phyloP scores from a whole-genome alignment of 805 yeast genomes.

The Starmerella khaoyaiensis region DNA sequence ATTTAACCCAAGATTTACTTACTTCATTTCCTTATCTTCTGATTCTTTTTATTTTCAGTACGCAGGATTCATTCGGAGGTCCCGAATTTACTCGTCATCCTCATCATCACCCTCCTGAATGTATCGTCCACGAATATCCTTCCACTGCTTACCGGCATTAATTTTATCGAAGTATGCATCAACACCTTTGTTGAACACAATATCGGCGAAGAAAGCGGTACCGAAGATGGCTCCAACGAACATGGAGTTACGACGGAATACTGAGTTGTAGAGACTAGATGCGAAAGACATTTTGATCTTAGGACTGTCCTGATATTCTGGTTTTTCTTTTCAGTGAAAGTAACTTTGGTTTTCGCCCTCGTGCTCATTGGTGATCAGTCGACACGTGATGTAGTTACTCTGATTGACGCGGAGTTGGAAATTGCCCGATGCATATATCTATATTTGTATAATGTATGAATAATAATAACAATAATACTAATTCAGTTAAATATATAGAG shows the following conservation, averaged over 20 bases:
- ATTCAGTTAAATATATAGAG: slow-evolving; percentile 18
- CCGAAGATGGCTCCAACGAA: slow-evolving; percentile 73
- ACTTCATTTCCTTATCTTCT: no score
- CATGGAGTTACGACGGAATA: slow-evolving; percentile 83
- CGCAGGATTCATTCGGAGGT: background rate
- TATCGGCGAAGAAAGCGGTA: slow-evolving; percentile 65
- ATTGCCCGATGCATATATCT: no score
- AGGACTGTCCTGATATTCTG: background rate
- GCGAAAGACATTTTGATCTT: slow-evolving; percentile 26
- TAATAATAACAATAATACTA: slow-evolving; percentile 39
- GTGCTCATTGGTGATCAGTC: slow-evolving; percentile 19
- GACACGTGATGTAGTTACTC: no score
- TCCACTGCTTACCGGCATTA: slow-evolving; percentile 30
- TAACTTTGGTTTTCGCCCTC: slow-evolving; percentile 9
- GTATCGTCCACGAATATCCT: slow-evolving; percentile 24
- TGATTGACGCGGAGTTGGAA: background rate
- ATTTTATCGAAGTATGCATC: slow-evolving; percentile 28
- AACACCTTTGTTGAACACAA: slow-evolving; percentile 28
- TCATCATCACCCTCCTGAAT: slow-evolving; percentile 23
- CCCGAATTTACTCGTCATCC: slow-evolving; percentile 15
- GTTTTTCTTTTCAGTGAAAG: background rate
- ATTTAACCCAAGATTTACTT: no score
- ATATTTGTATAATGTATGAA: no score
- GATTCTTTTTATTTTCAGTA: background rate
- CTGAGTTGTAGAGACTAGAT: slow-evolving; percentile 45